phyloP scores from a whole-genome alignment of 148 eudicot species.

The Vaccinium myrtillus region DNA sequence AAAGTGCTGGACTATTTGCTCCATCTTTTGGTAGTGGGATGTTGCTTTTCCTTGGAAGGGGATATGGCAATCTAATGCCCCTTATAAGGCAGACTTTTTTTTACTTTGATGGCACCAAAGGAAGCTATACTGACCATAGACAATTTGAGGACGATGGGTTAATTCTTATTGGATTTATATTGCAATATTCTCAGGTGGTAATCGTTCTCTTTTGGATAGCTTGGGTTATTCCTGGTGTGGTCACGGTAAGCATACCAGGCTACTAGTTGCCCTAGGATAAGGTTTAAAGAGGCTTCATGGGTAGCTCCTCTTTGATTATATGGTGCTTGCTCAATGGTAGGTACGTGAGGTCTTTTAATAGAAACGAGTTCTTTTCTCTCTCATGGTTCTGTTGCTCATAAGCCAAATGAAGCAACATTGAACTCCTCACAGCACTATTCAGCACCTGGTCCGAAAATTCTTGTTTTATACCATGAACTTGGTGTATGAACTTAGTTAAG shows the following conservation, averaged over 20 bases:
- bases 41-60: conserved; percentile 1
- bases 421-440: not conserved
- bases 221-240: not conserved
- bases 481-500: not conserved
- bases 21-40: not conserved
- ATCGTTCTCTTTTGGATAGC: not conserved
- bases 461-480: not conserved
- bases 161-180: not conserved
- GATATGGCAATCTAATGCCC: not conserved
- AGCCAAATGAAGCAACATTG: not conserved
- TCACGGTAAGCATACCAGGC: not conserved
- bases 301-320: not conserved
- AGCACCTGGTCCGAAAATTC: not conserved
- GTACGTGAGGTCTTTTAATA: not conserved
- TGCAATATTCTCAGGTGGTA: not conserved
- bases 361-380: not conserved
- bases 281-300: not conserved
- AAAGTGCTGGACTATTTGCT: not conserved
- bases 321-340: not conserved
- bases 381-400: not conserved
- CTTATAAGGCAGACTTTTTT: not conserved
- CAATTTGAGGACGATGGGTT: not conserved
- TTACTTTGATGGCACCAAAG: not conserved
- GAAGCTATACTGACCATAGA: not conserved
- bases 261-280: not conserved